phyloP scores from a whole-genome alignment of 495 filamentous ascomycete genomes.

The Ascobolus immersus region DNA sequence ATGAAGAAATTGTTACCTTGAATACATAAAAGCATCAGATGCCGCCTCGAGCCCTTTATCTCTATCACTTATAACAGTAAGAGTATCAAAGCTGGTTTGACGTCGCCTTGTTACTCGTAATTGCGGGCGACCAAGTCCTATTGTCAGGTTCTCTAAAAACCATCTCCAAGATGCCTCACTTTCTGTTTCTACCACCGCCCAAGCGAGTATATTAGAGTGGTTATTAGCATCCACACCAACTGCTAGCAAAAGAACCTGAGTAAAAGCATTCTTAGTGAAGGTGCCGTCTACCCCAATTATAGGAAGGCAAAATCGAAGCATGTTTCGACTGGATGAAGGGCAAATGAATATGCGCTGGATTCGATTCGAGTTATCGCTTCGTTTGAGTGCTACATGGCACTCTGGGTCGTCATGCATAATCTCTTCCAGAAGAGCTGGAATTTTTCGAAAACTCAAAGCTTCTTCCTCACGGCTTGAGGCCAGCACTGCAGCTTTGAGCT shows the following conservation, averaged over 20 bases:
- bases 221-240: constrained; percentile 5
- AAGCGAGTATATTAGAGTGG: constrained; percentile 1
- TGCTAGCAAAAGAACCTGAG: constrained; percentile 1
- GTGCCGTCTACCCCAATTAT: constrained; percentile 4
- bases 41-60: constrained; percentile 2
- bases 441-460: no score
- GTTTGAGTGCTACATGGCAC: no score
- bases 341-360: constrained; percentile 5
- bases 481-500: no score
- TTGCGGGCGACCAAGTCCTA: no score
- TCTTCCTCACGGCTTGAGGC: no score
- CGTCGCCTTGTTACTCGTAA: no score
- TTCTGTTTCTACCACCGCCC: constrained; percentile 5
- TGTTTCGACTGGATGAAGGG: not conserved
- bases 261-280: constrained; percentile 3
- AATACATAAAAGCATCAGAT: not conserved
- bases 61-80: constrained; percentile 6
- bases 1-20: no score
- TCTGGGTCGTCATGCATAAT: no score
- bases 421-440: no score
- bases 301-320: constrained; percentile 1
- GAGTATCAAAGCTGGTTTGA: no score
- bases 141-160: constrained; percentile 4
- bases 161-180: constrained; percentile 2
- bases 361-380: no score